phyloP scores from a whole-genome alignment of 169 alveolate species.

The Blepharisma undulans region DNA sequence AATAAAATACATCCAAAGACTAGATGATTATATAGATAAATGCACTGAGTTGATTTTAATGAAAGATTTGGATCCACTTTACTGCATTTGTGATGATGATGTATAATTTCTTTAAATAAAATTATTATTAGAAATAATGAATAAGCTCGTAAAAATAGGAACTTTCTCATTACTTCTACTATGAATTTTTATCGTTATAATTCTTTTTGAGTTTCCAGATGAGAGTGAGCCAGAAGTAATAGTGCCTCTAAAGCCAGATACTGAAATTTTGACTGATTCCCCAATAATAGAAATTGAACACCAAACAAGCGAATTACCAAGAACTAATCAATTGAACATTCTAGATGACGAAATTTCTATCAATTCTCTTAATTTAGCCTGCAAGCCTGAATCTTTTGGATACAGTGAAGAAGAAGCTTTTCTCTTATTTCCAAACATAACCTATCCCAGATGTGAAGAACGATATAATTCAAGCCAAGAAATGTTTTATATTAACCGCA shows the following conservation, averaged over 20 bases:
- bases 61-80: background rate
- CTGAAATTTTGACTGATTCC: background rate
- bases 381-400: background rate
- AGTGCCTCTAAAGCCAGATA: background rate
- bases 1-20: constrained; percentile 19
- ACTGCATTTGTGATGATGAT: constrained; percentile 26
- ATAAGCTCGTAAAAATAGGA: background rate
- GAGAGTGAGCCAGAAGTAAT: background rate
- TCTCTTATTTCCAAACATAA: background rate
- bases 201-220: background rate
- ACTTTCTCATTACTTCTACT: background rate
- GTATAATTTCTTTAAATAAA: background rate
- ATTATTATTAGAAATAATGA: background rate
- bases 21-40: constrained; percentile 13
- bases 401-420: background rate
- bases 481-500: background rate
- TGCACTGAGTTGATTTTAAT: background rate
- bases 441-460: background rate
- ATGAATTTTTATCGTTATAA: background rate
- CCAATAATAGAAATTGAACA: background rate
- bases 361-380: background rate
- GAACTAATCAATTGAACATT: background rate
- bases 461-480: background rate
- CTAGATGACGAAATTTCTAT: background rate
- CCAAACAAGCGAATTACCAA: background rate